Base-by-base conservation (phyloP, 2,329 filamentous ascomycete species). In the Knufia petricola region DNA sequence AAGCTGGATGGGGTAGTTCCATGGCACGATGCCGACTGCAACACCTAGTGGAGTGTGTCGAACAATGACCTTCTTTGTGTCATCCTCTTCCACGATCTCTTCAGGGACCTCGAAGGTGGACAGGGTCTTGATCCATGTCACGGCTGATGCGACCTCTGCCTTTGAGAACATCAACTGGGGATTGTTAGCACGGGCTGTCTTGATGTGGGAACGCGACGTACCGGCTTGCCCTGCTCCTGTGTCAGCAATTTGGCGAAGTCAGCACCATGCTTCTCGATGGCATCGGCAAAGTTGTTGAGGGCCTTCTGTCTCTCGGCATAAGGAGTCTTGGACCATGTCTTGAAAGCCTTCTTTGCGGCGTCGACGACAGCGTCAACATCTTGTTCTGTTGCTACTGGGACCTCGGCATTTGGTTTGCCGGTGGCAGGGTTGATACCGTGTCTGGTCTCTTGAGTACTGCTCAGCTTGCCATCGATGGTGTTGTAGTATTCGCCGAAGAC, bases 21-120 rank as follows among this genome's bases (percentile, higher is more conserved):
- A 81, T 1, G 77, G 77, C 20, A 75, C 73, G 55, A 81, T 80
- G 50, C 72, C 78, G 10, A 67, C 75, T 1, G 70, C 56, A 12
- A 70, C 64, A 3, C 67, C 67, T 1, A 70, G 51, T 0, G 68
- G 67, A 1, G 59, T 63, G 47, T 66, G 63, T n/a, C 64, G 60
- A 45, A 64, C 59, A 31, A 57, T 51, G 39, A 55, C 49, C 36
- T 55, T 46, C 40, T 57, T 57, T 19, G 53, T 41, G 23, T 49
- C 56, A 46, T 58, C 52, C 36, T 58, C 55, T 10, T 54, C 44
- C 10, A 53, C 36, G 42, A 55, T 50, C 30, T 58, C 56, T 8
- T 46, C 43, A 36, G 54, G 41, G 30, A 58, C 31, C 38, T 58
- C 50, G 10, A 58, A 26, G 23, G 51, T 44, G 28, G 52, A 17